Evolutionary conservation across 495 filamentous ascomycete genomes (phyloP), one percentile per base, ranked within the genome.

Genomic region (Penicillium desertorum): DNA sequence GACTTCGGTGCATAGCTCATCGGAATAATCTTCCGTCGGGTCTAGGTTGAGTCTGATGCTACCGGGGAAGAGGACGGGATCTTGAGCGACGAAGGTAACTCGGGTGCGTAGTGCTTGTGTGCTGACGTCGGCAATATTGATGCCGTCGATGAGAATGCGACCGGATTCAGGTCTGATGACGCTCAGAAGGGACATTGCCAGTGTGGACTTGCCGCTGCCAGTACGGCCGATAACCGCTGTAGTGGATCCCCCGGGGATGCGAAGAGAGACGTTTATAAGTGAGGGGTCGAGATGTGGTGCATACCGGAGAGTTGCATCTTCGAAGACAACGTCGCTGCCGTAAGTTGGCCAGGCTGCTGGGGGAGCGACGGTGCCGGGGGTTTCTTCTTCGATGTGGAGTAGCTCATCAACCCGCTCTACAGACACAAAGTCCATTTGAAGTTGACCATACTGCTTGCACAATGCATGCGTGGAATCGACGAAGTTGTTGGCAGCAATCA

Each of bases 361-460:
- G 1, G 90, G 89, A 6, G 79, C 62, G 14, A 88, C 67, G 3
- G 81, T 77, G 8, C 90, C 90, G 3, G 71, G 71, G 0, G 84
- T 75, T 69, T 95, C 90, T 64, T 88, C 82, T 37, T 91, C 88
- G 2, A 92, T 78, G 54, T 87, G 78, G 3, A 91, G 77, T 0
- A 92, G 75, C 62, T 94, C 90, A 25, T 92, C 83, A 3, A 95
- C 82, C 25, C 90, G 81, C 70, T 95, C 90, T 2, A 95, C 89
- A 0, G 88, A 91, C 14, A 93, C 90, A 59, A 93, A 93, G 61
- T 92, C 86, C 88, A 95, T 92, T 73, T 93, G 89, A 25, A 95
- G 79, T 62, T 88, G 81, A 29, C 90, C 90, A 59, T 94, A 95
- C 49, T 82, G 79, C 39, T 79, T 81, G 71, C 90, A 95, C 0